Base-by-base conservation (phyloP, 495 filamentous ascomycete genomes). In the Tuber melanosporum region DNA sequence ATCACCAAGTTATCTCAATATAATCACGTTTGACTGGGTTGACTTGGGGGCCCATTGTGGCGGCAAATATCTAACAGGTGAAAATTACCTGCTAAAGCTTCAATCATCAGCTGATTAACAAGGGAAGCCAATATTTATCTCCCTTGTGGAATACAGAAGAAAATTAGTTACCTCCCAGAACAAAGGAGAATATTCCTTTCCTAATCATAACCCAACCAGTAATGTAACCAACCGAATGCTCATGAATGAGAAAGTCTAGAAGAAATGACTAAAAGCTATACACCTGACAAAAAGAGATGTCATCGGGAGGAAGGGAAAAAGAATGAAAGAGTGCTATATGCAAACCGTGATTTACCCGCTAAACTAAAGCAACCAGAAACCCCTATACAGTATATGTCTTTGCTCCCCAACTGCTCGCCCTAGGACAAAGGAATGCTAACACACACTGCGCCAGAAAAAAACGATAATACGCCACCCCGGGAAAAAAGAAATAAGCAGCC, bases 341-440 rank as follows among this genome's bases (percentile, higher is more conserved):
- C 22, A 66, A 66, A n/a, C 12, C 57, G 22, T 66, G 26, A 66
- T 66, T 17, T 66, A 49, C 57, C 57, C 57, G 57, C 57, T 66
- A 10, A 66, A 66, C 26, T 32, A 15, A 66, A 66, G n/a, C n/a
- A 62, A 26, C 57, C 57, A 66, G 26, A 66, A 66, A 66, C n/a
- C 57, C 57, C 26, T 66, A n/a, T 66, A n/a, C n/a, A n/a, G n/a
- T n/a, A 66, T 66, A 66, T 66, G 57, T n/a, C 57, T 66, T 66
- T 15, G 57, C n/a, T 14, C 57, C 26, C 57, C n/a, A 66, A 66
- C 10, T 66, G 57, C 57, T 66, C 57, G 22, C 26, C 57, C 57
- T 17, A 66, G 10, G 12, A 66, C n/a, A 66, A 32, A 66, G 26
- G 57, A 66, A 66, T 32, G 57, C 57, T 32, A 66, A 66, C 57